Conservation (phyloP, 2,329 filamentous ascomycete species). For the Fusarium penzigii region DNA sequence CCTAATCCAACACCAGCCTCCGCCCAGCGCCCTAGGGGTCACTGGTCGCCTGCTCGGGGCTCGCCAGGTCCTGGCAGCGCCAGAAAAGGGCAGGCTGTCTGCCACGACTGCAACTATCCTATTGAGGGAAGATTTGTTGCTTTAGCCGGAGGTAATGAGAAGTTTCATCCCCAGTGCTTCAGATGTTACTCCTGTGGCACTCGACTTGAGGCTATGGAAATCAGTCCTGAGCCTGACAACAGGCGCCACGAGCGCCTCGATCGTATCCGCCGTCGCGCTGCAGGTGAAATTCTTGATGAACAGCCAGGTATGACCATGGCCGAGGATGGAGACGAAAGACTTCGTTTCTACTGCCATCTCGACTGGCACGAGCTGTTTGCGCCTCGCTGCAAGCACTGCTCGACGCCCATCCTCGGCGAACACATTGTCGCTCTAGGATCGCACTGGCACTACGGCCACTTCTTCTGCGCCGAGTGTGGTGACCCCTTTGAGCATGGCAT, state of each 20-base stretch:
- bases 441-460: slow-evolving; percentile 98
- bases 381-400: slow-evolving; percentile 92
- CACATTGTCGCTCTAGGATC: slow-evolving; percentile 89
- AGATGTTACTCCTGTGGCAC: slow-evolving; percentile 85
- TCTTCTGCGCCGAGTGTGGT: slow-evolving; percentile 98
- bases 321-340: slow-evolving; percentile 70
- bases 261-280: slow-evolving; percentile 65
- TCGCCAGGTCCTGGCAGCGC: slow-evolving; percentile 41
- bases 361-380: slow-evolving; percentile 96
- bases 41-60: slow-evolving; percentile 53
- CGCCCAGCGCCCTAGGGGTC: slow-evolving; percentile 47
- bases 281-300: slow-evolving; percentile 61
- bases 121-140: slow-evolving; percentile 92
- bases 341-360: slow-evolving; percentile 96
- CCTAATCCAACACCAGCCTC: slow-evolving; percentile 47
- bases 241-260: slow-evolving; percentile 71
- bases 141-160: slow-evolving; percentile 68
- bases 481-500: slow-evolving; percentile 80
- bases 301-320: slow-evolving; percentile 63
- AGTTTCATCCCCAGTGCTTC: slow-evolving; percentile 95
- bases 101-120: slow-evolving; percentile 78
- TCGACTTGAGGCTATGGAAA: slow-evolving; percentile 89
- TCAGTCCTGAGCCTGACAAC: slow-evolving; percentile 84
- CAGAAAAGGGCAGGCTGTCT: slow-evolving; percentile 66
- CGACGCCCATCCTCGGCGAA: slow-evolving; percentile 93